Evolutionary conservation across 805 yeast species (phyloP).

Genomic region (Torulaspora indica): DNA sequence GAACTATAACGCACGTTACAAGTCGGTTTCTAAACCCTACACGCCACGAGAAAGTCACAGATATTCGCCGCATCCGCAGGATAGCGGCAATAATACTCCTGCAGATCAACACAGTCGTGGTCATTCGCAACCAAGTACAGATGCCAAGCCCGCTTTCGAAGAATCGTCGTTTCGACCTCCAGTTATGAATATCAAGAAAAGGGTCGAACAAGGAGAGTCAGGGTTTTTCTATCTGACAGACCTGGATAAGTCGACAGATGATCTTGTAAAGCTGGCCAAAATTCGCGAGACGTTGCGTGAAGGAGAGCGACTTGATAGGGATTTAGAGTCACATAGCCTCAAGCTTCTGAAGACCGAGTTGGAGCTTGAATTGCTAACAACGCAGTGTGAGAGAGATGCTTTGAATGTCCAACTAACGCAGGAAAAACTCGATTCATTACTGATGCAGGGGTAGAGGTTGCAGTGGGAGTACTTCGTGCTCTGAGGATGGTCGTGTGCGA

Average conservation of each 20-base stretch:
- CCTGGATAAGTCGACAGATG: slow-evolving; percentile 16
- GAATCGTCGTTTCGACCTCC: slow-evolving; percentile 3
- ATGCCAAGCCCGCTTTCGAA: background rate
- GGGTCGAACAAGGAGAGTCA: slow-evolving; percentile 18
- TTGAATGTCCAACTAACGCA: slow-evolving; percentile 36
- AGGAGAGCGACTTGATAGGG: slow-evolving; percentile 24
- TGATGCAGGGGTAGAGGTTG: slow-evolving; percentile 15
- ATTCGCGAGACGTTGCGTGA: slow-evolving; percentile 21
- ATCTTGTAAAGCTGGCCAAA: slow-evolving; percentile 12
- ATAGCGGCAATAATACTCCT: slow-evolving; percentile 12
- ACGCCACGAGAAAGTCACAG: slow-evolving; percentile 2
- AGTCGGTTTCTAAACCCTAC: background rate
- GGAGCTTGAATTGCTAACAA: slow-evolving; percentile 29
- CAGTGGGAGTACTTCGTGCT: background rate
- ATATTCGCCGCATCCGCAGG: slow-evolving; percentile 6
- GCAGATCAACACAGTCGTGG: slow-evolving; percentile 5
- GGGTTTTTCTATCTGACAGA: slow-evolving; percentile 26
- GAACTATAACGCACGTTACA: slow-evolving; percentile 6
- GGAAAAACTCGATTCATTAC: slow-evolving; percentile 34
- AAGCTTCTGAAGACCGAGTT: slow-evolving; percentile 23
- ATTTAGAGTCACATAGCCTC: slow-evolving; percentile 23
- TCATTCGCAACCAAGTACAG: background rate
- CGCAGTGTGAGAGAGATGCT: slow-evolving; percentile 32
- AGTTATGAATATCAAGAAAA: slow-evolving; percentile 2
- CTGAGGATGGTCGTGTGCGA: too few relatives aligned